Evolutionary conservation across 192 early-diverging fungal genomes (phyloP), one percentile per base, ranked within the genome.

Genomic region (Entomortierella beljakovae): DNA sequence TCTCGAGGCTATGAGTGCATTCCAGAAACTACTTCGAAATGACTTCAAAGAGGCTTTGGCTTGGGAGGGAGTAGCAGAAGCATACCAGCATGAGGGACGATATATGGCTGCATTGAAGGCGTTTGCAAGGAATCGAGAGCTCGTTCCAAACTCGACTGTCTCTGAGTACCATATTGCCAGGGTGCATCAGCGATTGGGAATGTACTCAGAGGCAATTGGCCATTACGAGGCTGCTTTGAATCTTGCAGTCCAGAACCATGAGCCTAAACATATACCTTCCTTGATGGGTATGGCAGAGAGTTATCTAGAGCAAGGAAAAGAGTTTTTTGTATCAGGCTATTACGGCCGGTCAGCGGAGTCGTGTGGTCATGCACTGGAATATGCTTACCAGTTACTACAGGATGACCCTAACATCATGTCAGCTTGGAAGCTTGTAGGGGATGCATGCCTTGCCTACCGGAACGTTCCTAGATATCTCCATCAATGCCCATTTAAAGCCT

Each of bases 51-150:
- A 93, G 64, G 56, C 84, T 0, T 64, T 54, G 34, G 90, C 85
- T 46, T 94, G 96, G 96, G 84, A 96, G 82, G 92, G 92, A 16
- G 82, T 95, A 37, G 91, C 90, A 43, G 92, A 95, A 61, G 87
- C 91, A 6, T 95, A 95, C 56, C 77, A 86, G 37, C 86, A 83
- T 8, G 89, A 89, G 50, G 93, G 93, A 2, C 85, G 90, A 22
- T 94, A 88, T 71, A 85, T 87, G 33, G 92, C 95, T 8, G 87
- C 92, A 0, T 63, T 91, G n/a, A 93, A 91, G 56, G 96, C 95
- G 0, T 92, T 94, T 61, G 82, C 69, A 7, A 86, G 93, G 31
- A 89, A 89, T 23, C 81, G 87, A 2, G 91, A 94, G 28, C 82
- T 97, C 8, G 86, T 90, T 22, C 87, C 90, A 6, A 55, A 52